A percentile compares a stretch with the other conserved stretches of the same genome.
phyloP scores from a whole-genome alignment of 1,284 basidiomycete species.

The Entoloma clypeatum region DNA sequence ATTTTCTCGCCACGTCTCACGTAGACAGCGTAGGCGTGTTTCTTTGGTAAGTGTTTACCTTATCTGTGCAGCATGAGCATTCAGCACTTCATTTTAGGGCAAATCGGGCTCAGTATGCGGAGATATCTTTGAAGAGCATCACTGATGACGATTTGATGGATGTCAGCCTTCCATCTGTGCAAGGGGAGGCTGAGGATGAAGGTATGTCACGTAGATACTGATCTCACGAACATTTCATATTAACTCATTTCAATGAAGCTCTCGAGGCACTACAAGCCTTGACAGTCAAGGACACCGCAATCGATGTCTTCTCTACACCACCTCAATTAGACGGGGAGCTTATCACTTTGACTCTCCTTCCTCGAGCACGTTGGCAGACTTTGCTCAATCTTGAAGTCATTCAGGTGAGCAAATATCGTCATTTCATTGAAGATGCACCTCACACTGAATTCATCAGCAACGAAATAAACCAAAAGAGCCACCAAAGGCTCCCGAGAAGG shows the following conservation, averaged over 20 bases:
- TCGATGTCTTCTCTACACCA: constrained; percentile 79
- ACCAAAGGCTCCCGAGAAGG: constrained; percentile 91
- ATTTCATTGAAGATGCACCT: constrained; percentile 1
- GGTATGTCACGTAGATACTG: constrained; percentile 34
- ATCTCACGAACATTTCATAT: constrained; percentile 2
- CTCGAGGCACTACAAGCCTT: constrained; percentile 61
- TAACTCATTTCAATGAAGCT: constrained; percentile 37
- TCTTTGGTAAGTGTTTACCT: constrained; percentile 65
- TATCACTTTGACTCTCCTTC: constrained; percentile 88
- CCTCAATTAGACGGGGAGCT: constrained; percentile 82
- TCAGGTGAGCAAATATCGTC: constrained; percentile 46
- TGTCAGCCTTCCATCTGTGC: constrained; percentile 77
- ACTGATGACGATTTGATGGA: constrained; percentile 73
- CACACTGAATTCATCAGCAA: constrained; percentile 47
- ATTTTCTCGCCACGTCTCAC: constrained; percentile 95
- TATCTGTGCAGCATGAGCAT: not conserved
- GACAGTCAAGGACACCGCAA: constrained; percentile 52
- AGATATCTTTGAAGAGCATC: constrained; percentile 80
- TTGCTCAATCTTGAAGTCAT: constrained; percentile 95
- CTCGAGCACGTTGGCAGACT: constrained; percentile 94
- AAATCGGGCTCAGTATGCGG: constrained; percentile 91
- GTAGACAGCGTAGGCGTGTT: constrained; percentile 93
- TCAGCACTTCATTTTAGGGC: constrained; percentile 52
- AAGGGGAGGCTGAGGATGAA: constrained; percentile 73
- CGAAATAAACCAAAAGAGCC: constrained; percentile 96